These are phyloP conservation scores for Diospyros lotus DNA, from an alignment of 148 eudicot genomes.

Conservation along the genomic window DNA sequence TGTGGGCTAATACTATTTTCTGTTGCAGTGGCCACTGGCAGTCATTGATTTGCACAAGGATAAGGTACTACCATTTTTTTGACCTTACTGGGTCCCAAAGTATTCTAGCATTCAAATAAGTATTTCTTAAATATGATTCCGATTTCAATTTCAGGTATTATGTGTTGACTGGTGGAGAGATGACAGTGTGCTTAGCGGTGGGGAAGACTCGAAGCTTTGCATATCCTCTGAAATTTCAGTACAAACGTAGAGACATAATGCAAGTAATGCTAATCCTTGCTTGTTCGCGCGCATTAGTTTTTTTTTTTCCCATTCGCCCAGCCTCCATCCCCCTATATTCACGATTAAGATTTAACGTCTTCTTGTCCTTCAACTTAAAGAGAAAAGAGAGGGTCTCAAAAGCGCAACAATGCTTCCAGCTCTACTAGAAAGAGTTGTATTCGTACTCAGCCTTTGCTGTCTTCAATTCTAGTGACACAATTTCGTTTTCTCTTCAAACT, in stretches of 20 bases:
- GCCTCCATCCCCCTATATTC: too few species aligned
- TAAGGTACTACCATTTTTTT: constrained; percentile 48
- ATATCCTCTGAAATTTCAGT: constrained; percentile 66
- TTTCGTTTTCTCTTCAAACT: too few species aligned
- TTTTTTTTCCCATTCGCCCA: too few species aligned
- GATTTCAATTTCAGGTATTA: constrained; percentile 47
- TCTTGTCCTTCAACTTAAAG: too few species aligned
- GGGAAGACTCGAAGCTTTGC: constrained; percentile 80
- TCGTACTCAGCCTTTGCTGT: too few species aligned
- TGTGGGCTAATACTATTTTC: constrained; percentile 12
- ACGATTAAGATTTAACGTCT: too few species aligned
- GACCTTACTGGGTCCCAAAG: not conserved
- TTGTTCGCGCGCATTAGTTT: too few species aligned
- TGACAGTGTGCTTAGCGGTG: constrained; percentile 80
- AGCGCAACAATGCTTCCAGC: too few species aligned
- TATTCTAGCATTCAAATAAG: not conserved
- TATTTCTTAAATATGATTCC: not conserved
- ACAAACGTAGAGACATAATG: constrained; percentile 18
- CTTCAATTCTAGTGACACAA: too few species aligned
- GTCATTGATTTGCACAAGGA: constrained; percentile 75
- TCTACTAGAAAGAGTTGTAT: too few species aligned
- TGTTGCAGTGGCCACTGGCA: constrained; percentile 83
- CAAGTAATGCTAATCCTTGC: not conserved
- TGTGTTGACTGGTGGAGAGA: constrained; percentile 95
- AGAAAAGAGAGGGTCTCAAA: too few species aligned